Evolutionary conservation across 257 asterid genomes (phyloP).

Genomic region (Nicotiana noctiflora): DNA sequence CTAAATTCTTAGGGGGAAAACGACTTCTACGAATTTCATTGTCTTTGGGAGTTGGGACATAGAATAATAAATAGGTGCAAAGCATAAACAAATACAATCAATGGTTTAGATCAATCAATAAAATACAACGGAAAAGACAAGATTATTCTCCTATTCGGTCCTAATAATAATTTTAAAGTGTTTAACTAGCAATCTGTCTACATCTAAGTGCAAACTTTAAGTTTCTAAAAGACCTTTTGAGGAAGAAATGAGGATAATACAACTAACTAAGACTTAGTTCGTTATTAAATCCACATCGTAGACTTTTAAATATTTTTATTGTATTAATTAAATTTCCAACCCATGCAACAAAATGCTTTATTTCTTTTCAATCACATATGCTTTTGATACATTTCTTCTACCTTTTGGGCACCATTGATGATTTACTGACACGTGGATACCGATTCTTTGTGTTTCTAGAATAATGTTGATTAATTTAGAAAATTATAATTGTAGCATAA

Average conservation of each 20-base stretch:
- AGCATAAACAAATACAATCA: neutral
- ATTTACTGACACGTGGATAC: neutral
- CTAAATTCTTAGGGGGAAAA: neutral
- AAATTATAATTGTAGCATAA: neutral
- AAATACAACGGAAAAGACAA: neutral
- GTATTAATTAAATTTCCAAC: neutral
- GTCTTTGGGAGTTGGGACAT: neutral
- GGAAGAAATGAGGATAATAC: conserved; percentile 34
- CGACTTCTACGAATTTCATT: neutral
- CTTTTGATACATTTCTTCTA: neutral
- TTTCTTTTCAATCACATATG: neutral
- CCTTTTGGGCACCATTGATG: neutral
- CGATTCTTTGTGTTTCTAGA: neutral
- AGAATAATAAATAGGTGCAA: neutral
- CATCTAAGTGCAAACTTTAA: conserved; percentile 12
- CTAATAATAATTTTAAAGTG: neutral
- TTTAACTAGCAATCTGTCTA: neutral
- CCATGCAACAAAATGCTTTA: neutral
- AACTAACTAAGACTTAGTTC: conserved; percentile 21
- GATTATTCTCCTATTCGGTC: neutral
- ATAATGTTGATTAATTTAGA: neutral
- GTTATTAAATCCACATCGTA: conserved; percentile 19
- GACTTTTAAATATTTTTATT: neutral
- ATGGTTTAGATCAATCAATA: neutral
- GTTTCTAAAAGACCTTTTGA: conserved; percentile 15